Percentiles rank a stretch among this genome's conserved stretches.
Evolutionary conservation across 306 rosid genomes (phyloP).

Genomic region (Ziziphus jujuba): DNA sequence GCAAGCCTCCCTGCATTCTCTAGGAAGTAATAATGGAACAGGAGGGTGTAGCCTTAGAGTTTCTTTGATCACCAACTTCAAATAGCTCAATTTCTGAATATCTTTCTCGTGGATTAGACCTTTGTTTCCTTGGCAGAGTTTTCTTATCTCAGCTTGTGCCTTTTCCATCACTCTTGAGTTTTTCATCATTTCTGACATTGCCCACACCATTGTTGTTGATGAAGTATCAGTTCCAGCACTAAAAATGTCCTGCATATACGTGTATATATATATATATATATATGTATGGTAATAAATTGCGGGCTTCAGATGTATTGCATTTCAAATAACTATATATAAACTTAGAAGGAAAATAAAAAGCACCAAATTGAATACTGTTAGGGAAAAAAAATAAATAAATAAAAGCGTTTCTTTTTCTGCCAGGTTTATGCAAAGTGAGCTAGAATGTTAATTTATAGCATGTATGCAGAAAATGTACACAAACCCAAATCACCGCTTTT

Average conservation of each 20-base stretch:
- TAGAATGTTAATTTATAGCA: neutral
- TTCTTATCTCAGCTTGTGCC: slow-evolving; percentile 12
- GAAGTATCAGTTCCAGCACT: slow-evolving; percentile 1
- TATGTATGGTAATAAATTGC: too few relatives aligned
- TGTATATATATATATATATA: neutral
- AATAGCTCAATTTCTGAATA: neutral
- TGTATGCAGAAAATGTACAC: neutral
- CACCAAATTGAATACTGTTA: too few relatives aligned
- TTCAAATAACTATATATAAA: too few relatives aligned
- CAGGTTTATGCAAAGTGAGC: neutral
- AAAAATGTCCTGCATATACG: neutral
- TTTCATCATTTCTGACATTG: slow-evolving; percentile 9
- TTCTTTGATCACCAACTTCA: slow-evolving; percentile 13
- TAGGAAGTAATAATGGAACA: neutral
- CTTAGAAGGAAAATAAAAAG: too few relatives aligned
- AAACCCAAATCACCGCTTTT: slow-evolving; percentile 10
- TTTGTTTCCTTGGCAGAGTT: neutral
- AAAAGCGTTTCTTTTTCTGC: too few relatives aligned
- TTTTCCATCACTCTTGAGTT: slow-evolving; percentile 7
- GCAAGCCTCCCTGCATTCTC: neutral
- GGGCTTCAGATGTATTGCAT: too few relatives aligned
- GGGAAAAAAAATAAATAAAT: too few relatives aligned
- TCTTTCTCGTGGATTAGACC: neutral
- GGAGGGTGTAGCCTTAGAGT: slow-evolving; percentile 14
- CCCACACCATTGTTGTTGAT: neutral